Percentiles rank a stretch among this genome's conserved stretches.
Conservation (phyloP, 225 moss, liverwort and hornwort genomes). For the Sphagnum contortum region DNA sequence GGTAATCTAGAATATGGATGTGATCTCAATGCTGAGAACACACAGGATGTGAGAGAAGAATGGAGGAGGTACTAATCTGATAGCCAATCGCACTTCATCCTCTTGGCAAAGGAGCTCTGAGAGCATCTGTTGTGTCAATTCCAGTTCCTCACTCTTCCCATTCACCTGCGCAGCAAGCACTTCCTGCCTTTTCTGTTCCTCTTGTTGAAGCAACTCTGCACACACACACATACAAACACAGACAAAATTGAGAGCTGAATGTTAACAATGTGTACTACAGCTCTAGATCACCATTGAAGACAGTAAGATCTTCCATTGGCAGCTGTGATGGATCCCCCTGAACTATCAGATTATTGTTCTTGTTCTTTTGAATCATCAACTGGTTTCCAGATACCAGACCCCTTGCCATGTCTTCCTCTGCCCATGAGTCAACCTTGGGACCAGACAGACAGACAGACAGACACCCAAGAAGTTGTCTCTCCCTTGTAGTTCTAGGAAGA, state of each 20-base stretch:
- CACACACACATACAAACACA: constrained; percentile 36
- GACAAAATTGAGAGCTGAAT: constrained; percentile 1
- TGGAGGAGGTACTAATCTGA: constrained; percentile 28
- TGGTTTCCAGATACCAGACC: too few relatives aligned
- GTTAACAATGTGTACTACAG: background rate
- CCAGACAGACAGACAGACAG: too few relatives aligned
- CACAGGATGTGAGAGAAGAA: background rate
- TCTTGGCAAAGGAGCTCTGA: constrained; percentile 33
- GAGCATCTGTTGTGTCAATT: constrained; percentile 25
- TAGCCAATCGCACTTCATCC: constrained; percentile 32
- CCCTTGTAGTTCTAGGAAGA: too few relatives aligned
- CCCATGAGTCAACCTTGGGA: too few relatives aligned
- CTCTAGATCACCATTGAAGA: background rate
- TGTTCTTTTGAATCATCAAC: too few relatives aligned
- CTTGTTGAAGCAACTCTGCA: background rate
- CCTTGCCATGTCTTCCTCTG: too few relatives aligned
- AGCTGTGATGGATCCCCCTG: background rate
- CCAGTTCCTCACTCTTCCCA: constrained; percentile 35
- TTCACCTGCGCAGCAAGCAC: constrained; percentile 28
- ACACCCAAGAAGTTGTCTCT: too few relatives aligned
- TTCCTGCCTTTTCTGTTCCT: constrained; percentile 28
- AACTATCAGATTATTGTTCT: background rate
- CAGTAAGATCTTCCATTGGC: background rate
- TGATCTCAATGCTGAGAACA: background rate
- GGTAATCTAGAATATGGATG: background rate